These are phyloP conservation scores for Mycena belliarum DNA, from an alignment of 768 basidiomycete species.

Conservation along the genomic window DNA sequence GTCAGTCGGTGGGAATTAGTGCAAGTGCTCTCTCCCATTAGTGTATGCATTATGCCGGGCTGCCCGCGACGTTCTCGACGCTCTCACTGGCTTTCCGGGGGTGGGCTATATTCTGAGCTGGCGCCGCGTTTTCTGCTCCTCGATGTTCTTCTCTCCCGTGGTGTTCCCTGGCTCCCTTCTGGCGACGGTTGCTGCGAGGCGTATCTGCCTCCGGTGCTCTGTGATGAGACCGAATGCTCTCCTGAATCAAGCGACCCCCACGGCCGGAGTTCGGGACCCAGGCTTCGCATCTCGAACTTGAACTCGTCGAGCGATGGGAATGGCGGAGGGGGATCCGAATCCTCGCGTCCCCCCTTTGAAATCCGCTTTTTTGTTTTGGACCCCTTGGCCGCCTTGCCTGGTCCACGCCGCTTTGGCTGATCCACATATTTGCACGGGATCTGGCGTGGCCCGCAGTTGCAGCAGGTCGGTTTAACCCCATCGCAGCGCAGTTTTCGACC, in stretches of 20 bases:
- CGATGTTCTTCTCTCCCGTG: neutral
- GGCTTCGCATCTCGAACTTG: slow-evolving; percentile 19
- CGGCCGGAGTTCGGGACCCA: slow-evolving; percentile 33
- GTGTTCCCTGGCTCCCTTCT: slow-evolving; percentile 4
- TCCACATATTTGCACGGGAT: slow-evolving; percentile 56
- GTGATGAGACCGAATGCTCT: slow-evolving; percentile 1
- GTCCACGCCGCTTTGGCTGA: slow-evolving; percentile 61
- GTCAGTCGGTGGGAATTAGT: slow-evolving; percentile 41
- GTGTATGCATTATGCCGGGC: neutral
- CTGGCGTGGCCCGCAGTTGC: slow-evolving; percentile 57
- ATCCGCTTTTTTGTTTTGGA: slow-evolving; percentile 43
- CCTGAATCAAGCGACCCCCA: slow-evolving; percentile 33
- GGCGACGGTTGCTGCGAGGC: slow-evolving; percentile 14
- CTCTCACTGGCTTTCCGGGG: neutral
- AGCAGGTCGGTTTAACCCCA: slow-evolving; percentile 62
- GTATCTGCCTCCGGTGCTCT: slow-evolving; percentile 1
- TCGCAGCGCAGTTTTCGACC: slow-evolving; percentile 79
- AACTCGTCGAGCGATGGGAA: slow-evolving; percentile 16
- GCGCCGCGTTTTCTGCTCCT: neutral
- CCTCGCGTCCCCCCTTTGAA: slow-evolving; percentile 1
- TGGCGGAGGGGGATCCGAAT: slow-evolving; percentile 21
- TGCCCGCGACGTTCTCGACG: neutral
- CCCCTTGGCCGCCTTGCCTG: slow-evolving; percentile 73
- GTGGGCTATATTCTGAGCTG: slow-evolving; percentile 3
- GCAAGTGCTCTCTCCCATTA: neutral